Percentiles rank a stretch among this genome's conserved stretches.
Conservation (phyloP, 352 stramenopile species). For the Pythium dissimile region DNA sequence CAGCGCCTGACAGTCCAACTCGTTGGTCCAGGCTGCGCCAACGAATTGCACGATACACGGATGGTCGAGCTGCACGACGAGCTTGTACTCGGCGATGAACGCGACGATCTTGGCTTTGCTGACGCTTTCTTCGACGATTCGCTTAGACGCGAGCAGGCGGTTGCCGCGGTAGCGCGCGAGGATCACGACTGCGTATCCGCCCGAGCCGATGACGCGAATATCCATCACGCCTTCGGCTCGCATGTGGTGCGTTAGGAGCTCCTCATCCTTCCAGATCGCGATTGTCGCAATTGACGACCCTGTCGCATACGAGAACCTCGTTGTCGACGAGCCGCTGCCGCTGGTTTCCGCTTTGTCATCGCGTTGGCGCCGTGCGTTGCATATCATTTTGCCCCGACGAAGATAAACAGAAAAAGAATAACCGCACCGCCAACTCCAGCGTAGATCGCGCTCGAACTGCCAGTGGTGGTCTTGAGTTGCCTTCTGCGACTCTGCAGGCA, state of each 20-base stretch:
- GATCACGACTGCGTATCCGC: conserved; percentile 4
- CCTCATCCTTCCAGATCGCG: not conserved
- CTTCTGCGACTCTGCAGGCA: too few relatives aligned
- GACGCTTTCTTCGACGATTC: not conserved
- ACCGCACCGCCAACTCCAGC: not conserved
- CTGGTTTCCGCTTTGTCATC: not conserved
- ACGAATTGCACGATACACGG: not conserved
- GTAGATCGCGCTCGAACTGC: too few relatives aligned
- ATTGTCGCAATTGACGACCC: not conserved
- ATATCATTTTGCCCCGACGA: too few relatives aligned
- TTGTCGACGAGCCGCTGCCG: not conserved
- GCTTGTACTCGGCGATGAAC: not conserved
- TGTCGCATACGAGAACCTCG: not conserved
- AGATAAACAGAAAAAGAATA: not conserved
- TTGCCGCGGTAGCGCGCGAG: not conserved
- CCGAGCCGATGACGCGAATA: conserved; percentile 7
- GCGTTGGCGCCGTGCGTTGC: not conserved
- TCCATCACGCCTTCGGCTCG: conserved; percentile 2
- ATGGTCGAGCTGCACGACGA: not conserved
- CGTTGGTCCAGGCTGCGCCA: not conserved
- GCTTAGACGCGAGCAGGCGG: not conserved
- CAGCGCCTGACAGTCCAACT: too few relatives aligned
- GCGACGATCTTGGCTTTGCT: not conserved
- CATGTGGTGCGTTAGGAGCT: not conserved
- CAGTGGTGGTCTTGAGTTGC: too few relatives aligned